Base-by-base conservation (phyloP, 208 protist genomes). In the Acanthamoeba castellanii region DNA sequence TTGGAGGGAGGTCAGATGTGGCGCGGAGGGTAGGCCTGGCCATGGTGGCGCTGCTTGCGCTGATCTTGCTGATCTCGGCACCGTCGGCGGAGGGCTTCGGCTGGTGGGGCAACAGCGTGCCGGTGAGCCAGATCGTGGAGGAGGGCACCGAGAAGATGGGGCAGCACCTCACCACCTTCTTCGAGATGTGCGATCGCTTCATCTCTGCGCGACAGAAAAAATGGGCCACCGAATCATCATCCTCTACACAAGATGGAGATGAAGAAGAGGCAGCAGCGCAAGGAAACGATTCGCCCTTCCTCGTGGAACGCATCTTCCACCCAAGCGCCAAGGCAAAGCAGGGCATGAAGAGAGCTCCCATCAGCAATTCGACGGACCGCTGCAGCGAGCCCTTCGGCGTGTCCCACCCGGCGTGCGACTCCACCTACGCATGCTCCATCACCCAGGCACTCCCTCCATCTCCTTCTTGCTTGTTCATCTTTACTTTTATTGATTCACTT, bases 361-460 rank as follows among this genome's bases (percentile, higher is more conserved):
- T 27, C 72, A 50, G 11, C 47, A 57, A 84, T 37, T 37, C 11
- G 0, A 70, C 64, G 27, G 64, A 3, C 22, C 14, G 55, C 42
- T 85, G 76, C 76, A 57, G n/a, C 42, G 76, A 27, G 13, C 76
- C 76, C 18, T 85, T 85, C 22, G 76, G 76, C 25, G 34, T 22
- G 8, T n/a, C 47, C 25, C 76, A 85, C 42, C 76, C 76, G 13
- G 76, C 76, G 18, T 85, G 76, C 76, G 30, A 14, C 25, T 37
- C 76, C 18, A 32, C 76, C 42, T 85, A 59, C 76, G 9, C 76
- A 2, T 85, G 76, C 76, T 85, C 42, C 76, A 50, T 85, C 22
- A 16, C 76, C 30, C 32, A 34, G 34, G 76, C 42, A 57, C 34
- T 0, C 55, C n/a, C 37, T 42, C 1, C 37, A 9, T 78, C 16